Evolutionary conservation across 495 filamentous ascomycete genomes (phyloP).

Genomic region (Chaetomium tenue): DNA sequence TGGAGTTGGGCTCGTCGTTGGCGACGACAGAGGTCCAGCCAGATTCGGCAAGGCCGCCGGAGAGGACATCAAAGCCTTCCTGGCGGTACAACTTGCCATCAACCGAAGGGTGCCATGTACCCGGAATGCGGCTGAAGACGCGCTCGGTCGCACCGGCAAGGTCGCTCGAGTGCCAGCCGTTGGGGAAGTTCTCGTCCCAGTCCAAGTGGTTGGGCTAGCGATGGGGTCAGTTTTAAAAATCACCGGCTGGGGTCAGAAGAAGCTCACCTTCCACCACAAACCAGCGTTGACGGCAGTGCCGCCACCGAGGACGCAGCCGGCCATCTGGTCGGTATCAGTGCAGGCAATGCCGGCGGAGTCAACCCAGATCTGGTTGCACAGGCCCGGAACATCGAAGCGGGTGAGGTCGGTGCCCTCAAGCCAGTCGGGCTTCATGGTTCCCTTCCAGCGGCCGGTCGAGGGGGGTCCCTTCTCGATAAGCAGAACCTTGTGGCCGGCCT

Average conservation of each 20-base stretch:
- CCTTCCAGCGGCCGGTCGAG: conserved; percentile 58
- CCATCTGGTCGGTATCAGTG: conserved; percentile 67
- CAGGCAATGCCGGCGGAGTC: conserved; percentile 62
- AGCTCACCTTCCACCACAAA: conserved; percentile 51
- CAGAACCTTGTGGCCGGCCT: conserved; percentile 59
- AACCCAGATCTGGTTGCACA: conserved; percentile 67
- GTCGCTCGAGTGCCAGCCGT: conserved; percentile 67
- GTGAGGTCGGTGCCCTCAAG: conserved; percentile 64
- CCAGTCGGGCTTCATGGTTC: conserved; percentile 59
- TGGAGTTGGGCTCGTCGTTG: conserved; percentile 58
- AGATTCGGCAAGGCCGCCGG: conserved; percentile 52
- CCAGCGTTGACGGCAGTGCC: conserved; percentile 70
- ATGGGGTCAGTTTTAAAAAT: neutral
- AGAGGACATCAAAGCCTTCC: conserved; percentile 60
- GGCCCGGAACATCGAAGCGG: conserved; percentile 71
- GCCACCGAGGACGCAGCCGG: conserved; percentile 72
- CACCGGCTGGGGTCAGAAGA: neutral
- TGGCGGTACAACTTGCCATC: conserved; percentile 69
- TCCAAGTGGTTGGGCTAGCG: conserved; percentile 48
- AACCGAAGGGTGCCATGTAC: conserved; percentile 62
- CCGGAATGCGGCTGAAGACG: conserved; percentile 67
- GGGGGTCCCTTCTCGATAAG: conserved; percentile 65
- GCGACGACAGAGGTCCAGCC: conserved; percentile 64
- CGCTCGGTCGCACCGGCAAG: conserved; percentile 56
- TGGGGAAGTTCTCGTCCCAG: conserved; percentile 74